Conservation (phyloP, 768 basidiomycete species). For the Termitomyces sp. region DNA sequence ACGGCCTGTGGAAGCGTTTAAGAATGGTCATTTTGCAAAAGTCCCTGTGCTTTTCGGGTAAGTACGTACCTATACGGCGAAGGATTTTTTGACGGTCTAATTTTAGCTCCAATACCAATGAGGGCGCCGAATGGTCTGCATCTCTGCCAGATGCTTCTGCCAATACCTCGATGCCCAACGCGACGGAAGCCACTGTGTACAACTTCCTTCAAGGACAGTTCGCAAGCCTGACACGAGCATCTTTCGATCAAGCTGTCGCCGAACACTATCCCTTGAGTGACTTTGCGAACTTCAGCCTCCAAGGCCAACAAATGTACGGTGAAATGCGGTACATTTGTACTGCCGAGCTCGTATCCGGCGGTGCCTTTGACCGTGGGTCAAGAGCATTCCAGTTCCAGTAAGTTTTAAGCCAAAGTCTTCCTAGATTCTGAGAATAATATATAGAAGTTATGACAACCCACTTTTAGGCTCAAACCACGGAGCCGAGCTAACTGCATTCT, state of each 20-base stretch:
- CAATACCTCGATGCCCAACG: conserved; percentile 32
- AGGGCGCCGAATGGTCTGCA: conserved; percentile 35
- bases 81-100: neutral
- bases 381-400: conserved; percentile 22
- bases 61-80: neutral
- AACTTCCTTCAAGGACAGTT: conserved; percentile 37
- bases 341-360: conserved; percentile 28
- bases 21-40: conserved; percentile 26
- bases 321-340: conserved; percentile 39
- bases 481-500: conserved; percentile 32
- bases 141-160: conserved; percentile 25
- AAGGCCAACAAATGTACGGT: conserved; percentile 41
- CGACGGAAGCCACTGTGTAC: conserved; percentile 32
- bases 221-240: conserved; percentile 20
- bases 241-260: conserved; percentile 24
- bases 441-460: conserved; percentile 33
- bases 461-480: conserved; percentile 30
- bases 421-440: neutral
- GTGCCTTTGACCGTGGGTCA: conserved; percentile 14
- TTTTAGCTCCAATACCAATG: conserved; percentile 33
- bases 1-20: conserved; percentile 34
- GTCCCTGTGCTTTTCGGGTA: conserved; percentile 38
- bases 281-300: conserved; percentile 29
- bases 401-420: neutral
- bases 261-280: conserved; percentile 27